Evolutionary conservation across 345 rosid genomes (phyloP).

Genomic region (Camelina neglecta): DNA sequence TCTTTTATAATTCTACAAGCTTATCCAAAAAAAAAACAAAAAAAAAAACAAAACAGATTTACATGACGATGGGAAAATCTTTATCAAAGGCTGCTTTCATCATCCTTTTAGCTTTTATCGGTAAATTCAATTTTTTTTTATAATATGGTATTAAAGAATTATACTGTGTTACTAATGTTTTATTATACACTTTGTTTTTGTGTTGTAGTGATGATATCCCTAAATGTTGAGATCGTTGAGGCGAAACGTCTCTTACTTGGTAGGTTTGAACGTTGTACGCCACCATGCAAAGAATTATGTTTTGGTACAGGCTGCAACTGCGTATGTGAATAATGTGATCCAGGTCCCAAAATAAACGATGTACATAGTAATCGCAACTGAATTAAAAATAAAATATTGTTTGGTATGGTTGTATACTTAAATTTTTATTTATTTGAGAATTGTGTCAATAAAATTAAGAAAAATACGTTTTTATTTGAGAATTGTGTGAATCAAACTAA

Average conservation of each 20-base stretch:
- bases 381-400: background rate
- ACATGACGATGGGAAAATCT: background rate
- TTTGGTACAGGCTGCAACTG: conserved; percentile 14
- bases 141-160: background rate
- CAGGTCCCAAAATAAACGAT: background rate
- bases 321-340: background rate
- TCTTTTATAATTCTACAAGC: background rate
- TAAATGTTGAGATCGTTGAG: conserved; percentile 16
- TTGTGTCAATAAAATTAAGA: background rate
- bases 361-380: background rate
- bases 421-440: background rate
- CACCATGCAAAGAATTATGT: conserved; percentile 28
- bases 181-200: background rate
- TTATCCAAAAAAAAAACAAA: background rate
- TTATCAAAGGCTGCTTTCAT: conserved; percentile 13
- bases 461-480: background rate
- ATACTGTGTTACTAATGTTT: background rate
- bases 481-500: no score
- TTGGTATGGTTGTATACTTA: background rate
- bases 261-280: conserved; percentile 8
- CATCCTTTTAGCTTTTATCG: conserved; percentile 11
- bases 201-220: conserved; percentile 28
- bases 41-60: background rate
- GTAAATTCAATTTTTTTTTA: conserved; percentile 3
- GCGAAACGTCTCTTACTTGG: conserved; percentile 6